Percentiles rank a stretch among this genome's conserved stretches.
Conservation (phyloP, 108 stramenopile genomes). For the Phaeodactylum tricornutum region DNA sequence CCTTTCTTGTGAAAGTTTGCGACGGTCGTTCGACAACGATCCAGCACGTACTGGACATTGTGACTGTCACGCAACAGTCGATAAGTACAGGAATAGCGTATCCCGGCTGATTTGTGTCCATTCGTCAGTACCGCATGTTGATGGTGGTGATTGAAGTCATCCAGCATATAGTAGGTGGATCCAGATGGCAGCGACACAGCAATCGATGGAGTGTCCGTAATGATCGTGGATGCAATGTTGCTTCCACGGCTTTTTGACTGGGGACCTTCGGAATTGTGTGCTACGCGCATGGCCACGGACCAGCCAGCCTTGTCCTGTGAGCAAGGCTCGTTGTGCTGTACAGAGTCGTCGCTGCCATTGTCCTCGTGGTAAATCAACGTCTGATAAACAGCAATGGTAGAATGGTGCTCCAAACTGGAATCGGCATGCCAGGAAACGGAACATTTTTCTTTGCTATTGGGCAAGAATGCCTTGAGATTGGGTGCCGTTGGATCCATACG, state of each 20-base stretch:
- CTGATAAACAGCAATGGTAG: constrained; percentile 70
- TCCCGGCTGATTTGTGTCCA: constrained; percentile 14
- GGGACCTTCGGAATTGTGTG: constrained; percentile 39
- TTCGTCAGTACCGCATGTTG: constrained; percentile 51
- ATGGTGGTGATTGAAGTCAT: constrained; percentile 80
- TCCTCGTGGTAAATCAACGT: constrained; percentile 16
- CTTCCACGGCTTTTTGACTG: constrained; percentile 19
- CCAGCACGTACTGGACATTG: constrained; percentile 26
- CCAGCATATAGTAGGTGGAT: constrained; percentile 71
- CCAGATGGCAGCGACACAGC: constrained; percentile 37
- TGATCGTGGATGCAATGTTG: too few species aligned
- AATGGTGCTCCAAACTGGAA: constrained; percentile 70
- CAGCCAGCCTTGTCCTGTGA: constrained; percentile 13
- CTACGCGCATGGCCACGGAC: constrained; percentile 43
- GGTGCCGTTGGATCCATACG: constrained; percentile 31
- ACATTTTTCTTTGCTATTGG: constrained; percentile 19
- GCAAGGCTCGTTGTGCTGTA: not conserved
- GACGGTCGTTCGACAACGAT: constrained; percentile 15
- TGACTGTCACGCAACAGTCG: constrained; percentile 35
- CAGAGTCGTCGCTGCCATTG: too few species aligned
- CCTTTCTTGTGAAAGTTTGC: constrained; percentile 41
- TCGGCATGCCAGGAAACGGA: constrained; percentile 87
- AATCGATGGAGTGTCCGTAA: constrained; percentile 26
- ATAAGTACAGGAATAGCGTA: constrained; percentile 46
- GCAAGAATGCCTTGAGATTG: constrained; percentile 6